Evolutionary conservation across 495 filamentous ascomycete species (phyloP).

Genomic region (Lasiosphaeria ovina): DNA sequence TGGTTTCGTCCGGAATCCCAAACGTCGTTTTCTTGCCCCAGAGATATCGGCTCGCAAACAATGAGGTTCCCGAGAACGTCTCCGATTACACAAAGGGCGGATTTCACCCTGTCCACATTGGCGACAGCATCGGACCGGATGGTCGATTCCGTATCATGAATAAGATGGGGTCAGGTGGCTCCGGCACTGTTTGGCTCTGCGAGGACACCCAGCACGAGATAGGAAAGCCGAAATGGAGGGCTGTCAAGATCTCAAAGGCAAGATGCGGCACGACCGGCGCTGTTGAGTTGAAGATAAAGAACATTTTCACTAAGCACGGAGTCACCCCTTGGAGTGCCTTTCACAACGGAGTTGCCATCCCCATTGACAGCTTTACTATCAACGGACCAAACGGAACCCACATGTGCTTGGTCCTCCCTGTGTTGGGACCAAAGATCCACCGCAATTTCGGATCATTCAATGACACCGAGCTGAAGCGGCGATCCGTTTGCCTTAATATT

Average conservation of each 20-base stretch:
- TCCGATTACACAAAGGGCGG: background rate
- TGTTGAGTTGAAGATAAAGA: background rate
- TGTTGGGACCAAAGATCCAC: background rate
- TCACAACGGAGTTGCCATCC: background rate
- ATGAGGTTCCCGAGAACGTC: background rate
- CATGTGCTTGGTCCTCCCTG: background rate
- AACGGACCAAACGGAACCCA: background rate
- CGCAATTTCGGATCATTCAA: background rate
- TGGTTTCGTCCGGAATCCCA: too few species aligned
- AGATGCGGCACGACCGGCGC: background rate
- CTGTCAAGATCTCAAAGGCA: background rate
- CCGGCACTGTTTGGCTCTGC: slow-evolving; percentile 51
- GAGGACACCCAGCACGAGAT: slow-evolving; percentile 27
- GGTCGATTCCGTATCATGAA: slow-evolving; percentile 41
- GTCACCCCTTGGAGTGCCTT: background rate
- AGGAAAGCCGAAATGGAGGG: background rate
- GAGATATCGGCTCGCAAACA: background rate
- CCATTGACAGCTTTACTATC: background rate
- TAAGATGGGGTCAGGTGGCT: slow-evolving; percentile 49
- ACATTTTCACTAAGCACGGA: background rate
- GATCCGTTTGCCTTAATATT: background rate
- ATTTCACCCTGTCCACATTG: slow-evolving; percentile 1
- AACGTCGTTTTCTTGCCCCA: too few species aligned
- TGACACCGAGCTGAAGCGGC: background rate
- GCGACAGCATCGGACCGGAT: slow-evolving; percentile 1